Evolutionary conservation across 257 asterid species (phyloP).

Genomic region (Petunia axillaris): DNA sequence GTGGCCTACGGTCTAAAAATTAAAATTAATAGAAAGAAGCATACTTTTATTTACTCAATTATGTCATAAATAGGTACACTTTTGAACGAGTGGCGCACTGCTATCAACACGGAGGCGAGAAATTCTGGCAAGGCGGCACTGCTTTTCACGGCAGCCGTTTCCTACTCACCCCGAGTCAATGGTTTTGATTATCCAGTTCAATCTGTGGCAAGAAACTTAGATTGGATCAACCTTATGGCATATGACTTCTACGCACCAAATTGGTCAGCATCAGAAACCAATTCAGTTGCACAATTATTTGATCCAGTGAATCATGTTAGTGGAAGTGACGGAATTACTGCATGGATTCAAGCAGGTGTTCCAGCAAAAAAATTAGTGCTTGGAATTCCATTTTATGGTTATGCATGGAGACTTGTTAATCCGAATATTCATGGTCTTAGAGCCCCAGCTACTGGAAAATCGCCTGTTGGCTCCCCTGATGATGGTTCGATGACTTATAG

Average conservation of each 20-base stretch:
- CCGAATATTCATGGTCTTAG: constrained; percentile 41
- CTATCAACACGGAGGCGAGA: constrained; percentile 39
- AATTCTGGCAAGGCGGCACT: constrained; percentile 33
- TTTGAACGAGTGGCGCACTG: constrained; percentile 46
- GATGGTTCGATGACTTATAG: constrained; percentile 37
- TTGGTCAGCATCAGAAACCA: constrained; percentile 38
- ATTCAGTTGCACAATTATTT: constrained; percentile 44
- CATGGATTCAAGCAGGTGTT: constrained; percentile 44
- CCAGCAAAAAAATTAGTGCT: constrained; percentile 41
- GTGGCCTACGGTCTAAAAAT: background rate
- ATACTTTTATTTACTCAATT: background rate
- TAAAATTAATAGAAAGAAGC: background rate
- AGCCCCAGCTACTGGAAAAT: constrained; percentile 48
- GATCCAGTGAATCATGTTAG: constrained; percentile 40
- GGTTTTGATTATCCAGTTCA: constrained; percentile 38
- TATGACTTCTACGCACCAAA: constrained; percentile 56
- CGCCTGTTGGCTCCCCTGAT: background rate
- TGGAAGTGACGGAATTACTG: constrained; percentile 42
- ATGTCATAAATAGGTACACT: constrained; percentile 20
- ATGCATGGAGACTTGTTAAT: constrained; percentile 46
- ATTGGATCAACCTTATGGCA: constrained; percentile 52
- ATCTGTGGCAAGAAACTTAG: constrained; percentile 41
- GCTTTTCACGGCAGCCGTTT: constrained; percentile 46
- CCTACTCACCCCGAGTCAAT: constrained; percentile 28
- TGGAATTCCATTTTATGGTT: constrained; percentile 57